Percentiles rank a stretch among this genome's conserved stretches.
These are phyloP conservation scores for Dendrobium officinale DNA, from an alignment of 106 monocot genomes.

Conservation along the genomic window DNA sequence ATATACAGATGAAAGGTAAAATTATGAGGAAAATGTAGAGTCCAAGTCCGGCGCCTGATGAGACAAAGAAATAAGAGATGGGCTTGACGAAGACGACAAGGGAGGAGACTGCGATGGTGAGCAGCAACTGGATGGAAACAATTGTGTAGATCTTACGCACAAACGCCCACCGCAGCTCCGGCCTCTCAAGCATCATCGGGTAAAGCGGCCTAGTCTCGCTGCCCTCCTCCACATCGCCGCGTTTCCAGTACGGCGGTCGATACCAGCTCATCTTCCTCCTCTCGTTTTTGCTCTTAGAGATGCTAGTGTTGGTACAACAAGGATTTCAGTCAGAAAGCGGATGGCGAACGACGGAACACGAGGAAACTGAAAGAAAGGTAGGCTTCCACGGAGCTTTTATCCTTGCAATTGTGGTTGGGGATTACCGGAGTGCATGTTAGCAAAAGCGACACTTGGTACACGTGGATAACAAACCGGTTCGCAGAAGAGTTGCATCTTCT, in stretches of 20 bases:
- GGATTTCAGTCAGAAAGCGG: background rate
- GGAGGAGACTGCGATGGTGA: constrained; percentile 50
- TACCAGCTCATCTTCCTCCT: constrained; percentile 1
- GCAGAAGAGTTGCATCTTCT: too few species aligned
- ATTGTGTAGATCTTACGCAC: constrained; percentile 61
- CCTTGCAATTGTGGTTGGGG: too few species aligned
- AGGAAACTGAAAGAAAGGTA: too few species aligned
- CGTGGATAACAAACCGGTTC: too few species aligned
- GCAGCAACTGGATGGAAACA: constrained; percentile 36
- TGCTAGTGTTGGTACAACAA: background rate
- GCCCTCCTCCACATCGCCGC: constrained; percentile 31
- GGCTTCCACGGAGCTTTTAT: too few species aligned
- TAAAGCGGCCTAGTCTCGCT: constrained; percentile 38
- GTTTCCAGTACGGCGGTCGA: constrained; percentile 20
- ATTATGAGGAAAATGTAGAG: constrained; percentile 53
- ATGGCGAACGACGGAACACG: background rate
- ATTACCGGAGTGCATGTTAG: too few species aligned
- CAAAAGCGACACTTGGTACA: too few species aligned
- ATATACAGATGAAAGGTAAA: constrained; percentile 39
- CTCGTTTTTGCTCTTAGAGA: background rate
- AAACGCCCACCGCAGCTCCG: constrained; percentile 61
- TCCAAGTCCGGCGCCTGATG: constrained; percentile 30
- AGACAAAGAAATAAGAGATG: constrained; percentile 35
- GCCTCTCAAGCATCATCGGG: constrained; percentile 64
- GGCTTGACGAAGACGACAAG: constrained; percentile 42